Base-by-base conservation (phyloP, 2,329 filamentous ascomycete species). In the Venturia effusa region DNA sequence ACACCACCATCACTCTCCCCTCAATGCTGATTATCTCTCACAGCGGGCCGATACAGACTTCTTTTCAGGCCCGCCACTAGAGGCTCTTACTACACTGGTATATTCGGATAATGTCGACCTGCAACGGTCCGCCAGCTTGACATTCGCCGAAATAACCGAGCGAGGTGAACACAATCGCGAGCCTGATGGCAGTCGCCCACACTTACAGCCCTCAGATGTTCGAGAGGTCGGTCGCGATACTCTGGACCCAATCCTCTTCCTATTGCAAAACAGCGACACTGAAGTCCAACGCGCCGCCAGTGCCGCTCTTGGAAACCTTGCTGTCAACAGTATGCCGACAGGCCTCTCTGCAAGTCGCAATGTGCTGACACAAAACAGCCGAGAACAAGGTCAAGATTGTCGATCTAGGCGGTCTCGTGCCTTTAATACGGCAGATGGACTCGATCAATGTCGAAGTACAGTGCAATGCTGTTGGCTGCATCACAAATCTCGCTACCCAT, bases 61-160 rank as follows among this genome's bases (percentile, higher is more conserved):
- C 84, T 99, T 99, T 78, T 88, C 90, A 43, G 94, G 94, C 77
- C 92, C 97, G 73, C 94, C 94, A 57, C 85, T 99, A 65, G 89
- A 89, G 77, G 93, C 94, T 57, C 80, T 99, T 64, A 97, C 91
- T 77, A 99, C 93, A 15, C 84, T 99, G 32, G 94, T 99, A 65
- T 99, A 96, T 76, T 99, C 94, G 65, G 92, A 97, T 77, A 99
- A 99, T 79, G 92, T 99, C 74, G 94, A 99, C 75, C 83, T 99
- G 62, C 94, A 99, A 79, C 85, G 94, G 68, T 97, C 94, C 78
- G 94, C 94, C 62, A 97, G 93, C 75, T 84, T 99, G 76, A 99
- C 94, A 2, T 99, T 99, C 81, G 94, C 94, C 66, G 94, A 99
- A 76, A 99, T 99, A 69, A 99, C 94, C 45, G 94, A 99, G 78